Evolutionary conservation across 768 basidiomycete genomes (phyloP).

Genomic region (Lactifluus echinatus): DNA sequence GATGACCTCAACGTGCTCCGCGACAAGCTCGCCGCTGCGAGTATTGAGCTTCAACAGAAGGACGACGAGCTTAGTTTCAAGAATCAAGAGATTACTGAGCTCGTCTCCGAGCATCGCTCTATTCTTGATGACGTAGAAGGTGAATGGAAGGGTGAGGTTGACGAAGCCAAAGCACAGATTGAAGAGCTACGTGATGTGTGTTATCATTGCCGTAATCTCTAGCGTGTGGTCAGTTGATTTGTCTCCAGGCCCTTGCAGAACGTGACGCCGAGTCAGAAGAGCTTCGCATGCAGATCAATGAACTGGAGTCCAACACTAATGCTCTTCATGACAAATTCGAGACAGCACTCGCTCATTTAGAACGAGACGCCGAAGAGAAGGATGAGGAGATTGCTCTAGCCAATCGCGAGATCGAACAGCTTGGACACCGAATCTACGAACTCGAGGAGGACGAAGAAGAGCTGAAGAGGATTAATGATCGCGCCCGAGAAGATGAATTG

Average conservation of each 20-base stretch:
- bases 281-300: slow-evolving; percentile 61
- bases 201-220: slow-evolving; percentile 7
- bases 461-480: slow-evolving; percentile 60
- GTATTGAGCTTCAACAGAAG: slow-evolving; percentile 78
- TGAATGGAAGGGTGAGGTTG: slow-evolving; percentile 84
- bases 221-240: background rate
- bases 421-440: slow-evolving; percentile 68
- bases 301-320: slow-evolving; percentile 63
- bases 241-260: slow-evolving; percentile 57
- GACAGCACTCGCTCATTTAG: slow-evolving; percentile 63
- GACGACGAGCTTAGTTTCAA: slow-evolving; percentile 82
- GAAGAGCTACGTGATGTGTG: slow-evolving; percentile 72
- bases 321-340: slow-evolving; percentile 71
- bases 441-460: slow-evolving; percentile 84
- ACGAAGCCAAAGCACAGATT: slow-evolving; percentile 67
- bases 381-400: slow-evolving; percentile 67
- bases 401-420: slow-evolving; percentile 69
- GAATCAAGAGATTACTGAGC: slow-evolving; percentile 66
- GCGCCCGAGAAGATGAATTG: slow-evolving; percentile 60
- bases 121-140: slow-evolving; percentile 69
- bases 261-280: slow-evolving; percentile 73
- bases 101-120: slow-evolving; percentile 63
- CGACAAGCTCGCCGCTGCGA: slow-evolving; percentile 70
- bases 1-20: slow-evolving; percentile 63
- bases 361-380: slow-evolving; percentile 69